Evolutionary conservation across 164 flowering plant genomes (phyloP).

Genomic region (Piper longum): DNA sequence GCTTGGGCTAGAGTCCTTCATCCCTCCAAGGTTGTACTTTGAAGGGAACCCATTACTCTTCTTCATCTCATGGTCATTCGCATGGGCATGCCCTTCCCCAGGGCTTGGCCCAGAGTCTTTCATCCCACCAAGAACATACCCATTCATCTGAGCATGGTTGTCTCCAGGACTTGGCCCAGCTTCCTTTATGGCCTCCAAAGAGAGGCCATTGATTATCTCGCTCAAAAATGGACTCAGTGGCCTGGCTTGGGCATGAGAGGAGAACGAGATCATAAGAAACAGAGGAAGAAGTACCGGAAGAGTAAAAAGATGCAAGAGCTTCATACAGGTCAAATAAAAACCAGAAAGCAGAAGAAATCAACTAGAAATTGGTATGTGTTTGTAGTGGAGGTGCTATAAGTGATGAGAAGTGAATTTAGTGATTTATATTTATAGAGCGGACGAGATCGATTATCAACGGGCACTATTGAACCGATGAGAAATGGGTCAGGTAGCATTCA

Average conservation of each 20-base stretch:
- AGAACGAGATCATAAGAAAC: background rate
- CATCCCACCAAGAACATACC: background rate
- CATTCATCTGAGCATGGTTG: background rate
- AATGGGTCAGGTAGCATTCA: background rate
- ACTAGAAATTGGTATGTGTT: too few relatives aligned
- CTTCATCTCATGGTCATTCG: too few relatives aligned
- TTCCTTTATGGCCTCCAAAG: background rate
- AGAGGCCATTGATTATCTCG: background rate
- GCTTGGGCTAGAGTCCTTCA: background rate
- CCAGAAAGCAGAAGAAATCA: background rate
- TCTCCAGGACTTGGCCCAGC: conserved; percentile 1
- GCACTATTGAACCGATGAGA: background rate
- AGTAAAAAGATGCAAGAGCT: background rate
- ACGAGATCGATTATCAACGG: too few relatives aligned
- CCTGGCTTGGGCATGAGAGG: background rate
- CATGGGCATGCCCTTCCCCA: too few relatives aligned
- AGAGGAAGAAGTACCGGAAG: background rate
- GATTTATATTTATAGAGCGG: too few relatives aligned
- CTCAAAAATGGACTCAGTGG: background rate
- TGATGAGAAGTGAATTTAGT: background rate
- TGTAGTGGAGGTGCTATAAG: background rate
- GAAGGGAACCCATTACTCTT: too few relatives aligned
- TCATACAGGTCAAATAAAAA: background rate
- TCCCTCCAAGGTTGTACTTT: too few relatives aligned
- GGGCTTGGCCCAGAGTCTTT: background rate